Percentiles rank a stretch among this genome's conserved stretches.
These are phyloP conservation scores for Letharia lupina DNA, from an alignment of 495 filamentous ascomycete genomes.

Conservation along the genomic window DNA sequence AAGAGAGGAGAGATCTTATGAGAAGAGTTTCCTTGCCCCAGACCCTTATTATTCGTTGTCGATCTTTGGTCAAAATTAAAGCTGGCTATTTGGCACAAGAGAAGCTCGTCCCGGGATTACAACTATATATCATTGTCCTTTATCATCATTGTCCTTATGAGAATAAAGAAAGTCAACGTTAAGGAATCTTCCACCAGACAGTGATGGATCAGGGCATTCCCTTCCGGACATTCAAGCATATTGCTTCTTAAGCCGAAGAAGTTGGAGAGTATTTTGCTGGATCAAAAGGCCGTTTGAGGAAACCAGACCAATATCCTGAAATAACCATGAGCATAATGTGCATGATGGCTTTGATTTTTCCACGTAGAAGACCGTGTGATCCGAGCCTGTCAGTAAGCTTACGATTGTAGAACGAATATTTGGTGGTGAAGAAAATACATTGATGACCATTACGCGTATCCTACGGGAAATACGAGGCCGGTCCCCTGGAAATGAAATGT, in stretches of 20 bases:
- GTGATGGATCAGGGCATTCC: background rate
- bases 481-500: constrained; percentile 4
- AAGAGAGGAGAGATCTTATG: too few relatives aligned
- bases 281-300: too few relatives aligned
- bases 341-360: background rate
- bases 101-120: background rate
- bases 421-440: background rate
- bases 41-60: too few relatives aligned
- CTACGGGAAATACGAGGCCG: constrained; percentile 2
- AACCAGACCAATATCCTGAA: background rate
- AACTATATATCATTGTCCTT: background rate
- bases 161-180: background rate
- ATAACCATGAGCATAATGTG: background rate
- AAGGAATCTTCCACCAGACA: background rate
- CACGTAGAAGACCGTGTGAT: background rate
- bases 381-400: background rate
- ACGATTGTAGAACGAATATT: background rate
- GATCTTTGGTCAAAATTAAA: background rate
- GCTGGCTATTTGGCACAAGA: background rate
- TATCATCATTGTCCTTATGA: background rate
- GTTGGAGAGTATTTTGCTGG: too few relatives aligned
- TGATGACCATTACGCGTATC: constrained; percentile 5
- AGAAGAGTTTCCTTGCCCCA: too few relatives aligned
- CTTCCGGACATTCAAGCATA: background rate
- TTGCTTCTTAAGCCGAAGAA: background rate